Evolutionary conservation across 768 basidiomycete species (phyloP).

Genomic region (Strobilomyces dryophilus): DNA sequence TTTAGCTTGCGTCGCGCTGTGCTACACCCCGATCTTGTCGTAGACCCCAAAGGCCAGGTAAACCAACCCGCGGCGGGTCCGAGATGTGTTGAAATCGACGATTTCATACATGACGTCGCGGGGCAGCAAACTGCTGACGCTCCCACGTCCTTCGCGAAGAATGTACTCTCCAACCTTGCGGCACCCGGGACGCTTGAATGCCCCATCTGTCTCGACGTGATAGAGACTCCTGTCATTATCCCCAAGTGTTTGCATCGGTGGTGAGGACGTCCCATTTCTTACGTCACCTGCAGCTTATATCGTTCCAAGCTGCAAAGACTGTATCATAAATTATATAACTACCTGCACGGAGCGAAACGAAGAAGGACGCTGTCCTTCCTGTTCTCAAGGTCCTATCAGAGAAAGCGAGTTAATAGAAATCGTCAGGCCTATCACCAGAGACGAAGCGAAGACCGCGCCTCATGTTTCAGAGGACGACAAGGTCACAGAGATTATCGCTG

Average conservation of each 20-base stretch:
- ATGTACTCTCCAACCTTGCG: constrained; percentile 58
- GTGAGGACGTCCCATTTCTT: constrained; percentile 35
- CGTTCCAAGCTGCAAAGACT: constrained; percentile 76
- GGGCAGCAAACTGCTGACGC: constrained; percentile 29
- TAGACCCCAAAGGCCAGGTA: constrained; percentile 44
- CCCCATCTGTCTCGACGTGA: constrained; percentile 76
- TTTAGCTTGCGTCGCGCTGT: constrained; percentile 84
- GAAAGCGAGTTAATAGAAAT: constrained; percentile 64
- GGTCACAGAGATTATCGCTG: constrained; percentile 19
- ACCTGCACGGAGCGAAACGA: constrained; percentile 67
- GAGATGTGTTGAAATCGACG: constrained; percentile 50
- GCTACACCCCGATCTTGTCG: constrained; percentile 82
- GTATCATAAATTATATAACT: constrained; percentile 71
- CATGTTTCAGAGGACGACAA: constrained; percentile 11
- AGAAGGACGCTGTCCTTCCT: constrained; percentile 75
- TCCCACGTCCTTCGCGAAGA: constrained; percentile 49
- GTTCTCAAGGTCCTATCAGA: constrained; percentile 64
- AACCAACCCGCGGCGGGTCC: constrained; percentile 30
- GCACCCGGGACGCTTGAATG: constrained; percentile 61
- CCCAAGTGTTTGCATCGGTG: constrained; percentile 76
- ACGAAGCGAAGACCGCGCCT: background rate
- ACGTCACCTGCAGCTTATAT: background rate
- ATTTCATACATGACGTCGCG: constrained; percentile 53
- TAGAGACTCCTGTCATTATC: constrained; percentile 66
- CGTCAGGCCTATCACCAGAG: constrained; percentile 32